Conservation (phyloP, 1,139 yeast species). For the Pichia norvegensis region DNA sequence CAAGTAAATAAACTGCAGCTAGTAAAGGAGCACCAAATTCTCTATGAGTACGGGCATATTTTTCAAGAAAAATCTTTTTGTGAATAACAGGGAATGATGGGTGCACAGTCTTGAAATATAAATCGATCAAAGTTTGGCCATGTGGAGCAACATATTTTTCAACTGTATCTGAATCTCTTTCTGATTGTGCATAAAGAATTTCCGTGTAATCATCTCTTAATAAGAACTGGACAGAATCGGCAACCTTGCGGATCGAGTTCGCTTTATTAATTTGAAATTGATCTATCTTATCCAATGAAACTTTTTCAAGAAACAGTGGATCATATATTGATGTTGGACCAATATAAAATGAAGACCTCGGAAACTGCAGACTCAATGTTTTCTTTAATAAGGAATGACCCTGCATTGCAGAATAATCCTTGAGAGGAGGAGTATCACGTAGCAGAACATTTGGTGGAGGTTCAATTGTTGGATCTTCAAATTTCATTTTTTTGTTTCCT, state of each 20-base stretch:
- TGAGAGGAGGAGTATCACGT: constrained; percentile 46
- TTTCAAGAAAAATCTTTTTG: constrained; percentile 68
- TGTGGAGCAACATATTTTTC: constrained; percentile 71
- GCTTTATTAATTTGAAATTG: constrained; percentile 55
- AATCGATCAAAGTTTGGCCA: constrained; percentile 62
- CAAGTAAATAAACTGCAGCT: constrained; percentile 68
- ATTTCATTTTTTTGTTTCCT: constrained; percentile 23
- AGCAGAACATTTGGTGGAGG: constrained; percentile 48
- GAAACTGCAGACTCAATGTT: constrained; percentile 46
- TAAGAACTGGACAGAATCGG: constrained; percentile 56
- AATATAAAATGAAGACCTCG: constrained; percentile 67
- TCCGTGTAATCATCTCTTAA: constrained; percentile 67
- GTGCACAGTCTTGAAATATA: constrained; percentile 68
- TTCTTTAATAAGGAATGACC: constrained; percentile 33
- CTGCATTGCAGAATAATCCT: constrained; percentile 47
- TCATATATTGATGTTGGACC: constrained; percentile 73
- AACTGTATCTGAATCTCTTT: constrained; percentile 61
- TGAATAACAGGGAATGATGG: constrained; percentile 74
- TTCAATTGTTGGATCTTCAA: constrained; percentile 28
- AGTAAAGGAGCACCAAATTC: constrained; percentile 71
- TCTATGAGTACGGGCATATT: constrained; percentile 66
- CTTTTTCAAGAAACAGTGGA: constrained; percentile 45
- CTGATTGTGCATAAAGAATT: constrained; percentile 52
- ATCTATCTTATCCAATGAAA: constrained; percentile 49
- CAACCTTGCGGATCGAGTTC: constrained; percentile 59